Evolutionary conservation across 129 eudicot species (phyloP).

Genomic region (Saussurea involucrata): DNA sequence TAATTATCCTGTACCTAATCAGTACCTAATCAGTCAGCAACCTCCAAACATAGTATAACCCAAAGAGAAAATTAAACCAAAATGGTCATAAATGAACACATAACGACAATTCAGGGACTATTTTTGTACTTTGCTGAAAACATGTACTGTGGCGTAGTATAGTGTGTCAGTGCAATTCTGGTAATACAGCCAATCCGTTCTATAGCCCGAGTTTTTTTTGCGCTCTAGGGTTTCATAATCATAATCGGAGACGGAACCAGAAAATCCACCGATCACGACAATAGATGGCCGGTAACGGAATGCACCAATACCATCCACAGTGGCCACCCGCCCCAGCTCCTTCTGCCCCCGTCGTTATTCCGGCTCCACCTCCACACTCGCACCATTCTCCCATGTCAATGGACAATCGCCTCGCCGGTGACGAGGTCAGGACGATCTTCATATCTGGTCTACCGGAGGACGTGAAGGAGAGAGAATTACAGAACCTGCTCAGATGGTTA

Average conservation of each 20-base stretch:
- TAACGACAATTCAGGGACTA: background rate
- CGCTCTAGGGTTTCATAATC: slow-evolving; percentile 4
- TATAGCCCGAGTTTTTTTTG: background rate
- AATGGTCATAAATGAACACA: too few relatives aligned
- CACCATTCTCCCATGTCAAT: slow-evolving; percentile 53
- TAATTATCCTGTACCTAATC: too few relatives aligned
- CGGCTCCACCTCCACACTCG: slow-evolving; percentile 37
- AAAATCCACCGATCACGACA: background rate
- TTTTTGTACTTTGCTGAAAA: background rate
- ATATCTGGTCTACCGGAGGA: slow-evolving; percentile 91
- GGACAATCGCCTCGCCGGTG: slow-evolving; percentile 38
- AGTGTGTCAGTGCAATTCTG: background rate
- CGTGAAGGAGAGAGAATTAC: slow-evolving; percentile 91
- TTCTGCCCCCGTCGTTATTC: slow-evolving; percentile 37
- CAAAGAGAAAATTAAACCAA: too few relatives aligned
- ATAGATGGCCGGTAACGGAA: slow-evolving; percentile 73
- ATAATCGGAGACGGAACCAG: background rate
- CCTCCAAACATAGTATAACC: too few relatives aligned
- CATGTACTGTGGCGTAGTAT: background rate
- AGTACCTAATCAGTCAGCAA: too few relatives aligned
- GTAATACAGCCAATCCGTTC: too few relatives aligned
- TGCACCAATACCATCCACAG: slow-evolving; percentile 74
- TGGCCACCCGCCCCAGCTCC: slow-evolving; percentile 50
- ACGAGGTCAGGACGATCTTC: slow-evolving; percentile 88
- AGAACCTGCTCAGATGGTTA: slow-evolving; percentile 81